These are phyloP conservation scores for Adansonia gregorii DNA, from an alignment of 441 rosid species.

Conservation along the genomic window DNA sequence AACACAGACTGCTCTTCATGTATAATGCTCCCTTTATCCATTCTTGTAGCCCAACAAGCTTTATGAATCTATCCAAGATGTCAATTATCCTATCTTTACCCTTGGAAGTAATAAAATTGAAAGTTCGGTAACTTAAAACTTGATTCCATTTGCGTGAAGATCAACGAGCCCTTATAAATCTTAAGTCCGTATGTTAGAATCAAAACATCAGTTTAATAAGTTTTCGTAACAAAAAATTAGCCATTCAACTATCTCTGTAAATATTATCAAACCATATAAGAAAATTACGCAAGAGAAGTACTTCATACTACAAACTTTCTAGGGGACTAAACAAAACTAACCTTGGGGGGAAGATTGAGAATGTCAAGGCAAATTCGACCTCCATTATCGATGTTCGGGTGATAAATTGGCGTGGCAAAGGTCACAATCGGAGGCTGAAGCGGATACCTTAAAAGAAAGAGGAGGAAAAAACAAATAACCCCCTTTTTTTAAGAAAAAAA, in stretches of 20 bases:
- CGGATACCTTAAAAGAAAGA: conserved; percentile 55
- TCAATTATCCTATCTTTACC: not conserved
- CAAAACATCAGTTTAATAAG: not conserved
- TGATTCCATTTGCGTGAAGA: not conserved
- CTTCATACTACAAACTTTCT: not conserved
- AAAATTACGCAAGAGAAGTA: not conserved
- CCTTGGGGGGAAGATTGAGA: conserved; percentile 91
- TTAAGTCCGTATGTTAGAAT: not conserved
- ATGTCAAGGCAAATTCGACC: conserved; percentile 94
- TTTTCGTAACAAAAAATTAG: not conserved
- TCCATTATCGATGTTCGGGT: conserved; percentile 77
- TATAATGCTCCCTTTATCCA: not conserved
- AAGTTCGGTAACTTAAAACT: not conserved
- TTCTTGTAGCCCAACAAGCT: not conserved
- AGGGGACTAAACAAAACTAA: conserved; percentile 24
- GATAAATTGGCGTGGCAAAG: conserved; percentile 75
- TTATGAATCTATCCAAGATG: not conserved
- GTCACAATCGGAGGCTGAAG: conserved; percentile 85
- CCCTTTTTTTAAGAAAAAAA: not conserved
- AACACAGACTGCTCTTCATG: not conserved
- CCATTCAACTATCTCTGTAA: not conserved
- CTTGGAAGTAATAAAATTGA: not conserved
- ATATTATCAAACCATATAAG: not conserved
- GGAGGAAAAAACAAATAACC: not conserved
- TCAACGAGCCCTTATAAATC: not conserved